Percentiles rank a stretch among this genome's conserved stretches.
Evolutionary conservation across 2,329 filamentous ascomycete species (phyloP).

Genomic region (Claviceps arundinis): DNA sequence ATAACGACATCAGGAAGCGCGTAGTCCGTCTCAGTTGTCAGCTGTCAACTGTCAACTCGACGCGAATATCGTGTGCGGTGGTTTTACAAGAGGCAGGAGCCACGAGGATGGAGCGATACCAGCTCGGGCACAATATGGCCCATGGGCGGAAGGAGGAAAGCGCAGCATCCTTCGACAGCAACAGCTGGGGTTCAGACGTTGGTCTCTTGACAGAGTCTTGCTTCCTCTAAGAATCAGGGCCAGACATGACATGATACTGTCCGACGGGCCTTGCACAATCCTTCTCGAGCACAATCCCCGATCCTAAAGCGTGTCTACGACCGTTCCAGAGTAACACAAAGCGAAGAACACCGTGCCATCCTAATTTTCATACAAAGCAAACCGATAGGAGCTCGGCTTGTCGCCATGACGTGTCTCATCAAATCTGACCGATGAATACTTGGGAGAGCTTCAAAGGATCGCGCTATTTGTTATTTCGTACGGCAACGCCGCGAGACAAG

Average conservation of each 20-base stretch:
- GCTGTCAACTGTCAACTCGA: constrained; percentile 3
- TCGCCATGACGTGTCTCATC: not conserved
- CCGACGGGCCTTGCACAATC: not conserved
- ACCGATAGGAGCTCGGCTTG: not conserved
- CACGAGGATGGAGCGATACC: not conserved
- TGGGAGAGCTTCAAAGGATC: not conserved
- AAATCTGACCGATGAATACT: too few relatives aligned
- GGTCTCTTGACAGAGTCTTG: not conserved
- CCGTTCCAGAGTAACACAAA: not conserved
- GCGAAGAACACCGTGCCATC: too few relatives aligned
- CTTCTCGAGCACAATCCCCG: not conserved
- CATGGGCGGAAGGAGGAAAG: not conserved
- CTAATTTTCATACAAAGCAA: not conserved
- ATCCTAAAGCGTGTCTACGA: not conserved
- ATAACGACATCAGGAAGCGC: not conserved
- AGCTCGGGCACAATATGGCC: too few relatives aligned
- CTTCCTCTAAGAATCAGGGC: not conserved
- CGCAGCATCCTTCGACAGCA: not conserved
- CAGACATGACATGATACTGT: constrained; percentile 1
- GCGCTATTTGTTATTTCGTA: not conserved
- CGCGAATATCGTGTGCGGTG: not conserved
- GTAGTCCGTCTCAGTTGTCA: constrained; percentile 1
- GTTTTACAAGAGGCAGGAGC: constrained; percentile 3
- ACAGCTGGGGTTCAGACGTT: too few relatives aligned
- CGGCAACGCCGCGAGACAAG: not conserved